These are phyloP conservation scores for Blepharisma japonicum DNA, from an alignment of 73 alveolate genomes.

Conservation along the genomic window DNA sequence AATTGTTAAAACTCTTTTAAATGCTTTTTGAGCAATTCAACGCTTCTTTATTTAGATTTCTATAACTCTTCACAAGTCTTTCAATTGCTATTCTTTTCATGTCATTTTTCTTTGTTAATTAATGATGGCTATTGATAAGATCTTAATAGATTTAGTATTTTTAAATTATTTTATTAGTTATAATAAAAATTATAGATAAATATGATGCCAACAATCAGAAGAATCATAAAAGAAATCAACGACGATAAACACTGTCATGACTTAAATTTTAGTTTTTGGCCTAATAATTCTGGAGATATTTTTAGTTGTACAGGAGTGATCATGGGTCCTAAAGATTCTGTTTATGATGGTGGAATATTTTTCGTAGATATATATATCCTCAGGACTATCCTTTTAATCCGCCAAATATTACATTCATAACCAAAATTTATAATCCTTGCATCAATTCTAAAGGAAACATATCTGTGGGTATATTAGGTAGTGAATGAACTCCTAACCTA, in stretches of 20 bases:
- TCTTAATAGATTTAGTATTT: no score
- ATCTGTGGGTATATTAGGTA: conserved; percentile 67
- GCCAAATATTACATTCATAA: conserved; percentile 43
- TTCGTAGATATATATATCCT: conserved; percentile 33
- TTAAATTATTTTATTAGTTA: no score
- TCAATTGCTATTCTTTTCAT: no score
- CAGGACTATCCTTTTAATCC: conserved; percentile 50
- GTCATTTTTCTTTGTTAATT: no score
- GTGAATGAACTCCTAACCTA: conserved; percentile 78
- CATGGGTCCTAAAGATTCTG: conserved; percentile 20
- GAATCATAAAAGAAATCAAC: not conserved
- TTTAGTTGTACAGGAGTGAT: not conserved
- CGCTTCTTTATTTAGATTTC: no score
- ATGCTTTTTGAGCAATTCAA: no score
- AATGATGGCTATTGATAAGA: no score
- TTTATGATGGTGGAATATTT: conserved; percentile 46
- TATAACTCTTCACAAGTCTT: no score
- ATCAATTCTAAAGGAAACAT: conserved; percentile 41
- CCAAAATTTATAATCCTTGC: conserved; percentile 31
- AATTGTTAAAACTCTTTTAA: no score
- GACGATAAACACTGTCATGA: no score
- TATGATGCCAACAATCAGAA: not conserved
- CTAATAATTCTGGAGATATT: no score
- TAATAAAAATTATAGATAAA: not conserved
- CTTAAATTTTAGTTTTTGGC: no score